These are phyloP conservation scores for Starmerella lactis-condensi DNA, from an alignment of 805 yeast species.

Conservation along the genomic window DNA sequence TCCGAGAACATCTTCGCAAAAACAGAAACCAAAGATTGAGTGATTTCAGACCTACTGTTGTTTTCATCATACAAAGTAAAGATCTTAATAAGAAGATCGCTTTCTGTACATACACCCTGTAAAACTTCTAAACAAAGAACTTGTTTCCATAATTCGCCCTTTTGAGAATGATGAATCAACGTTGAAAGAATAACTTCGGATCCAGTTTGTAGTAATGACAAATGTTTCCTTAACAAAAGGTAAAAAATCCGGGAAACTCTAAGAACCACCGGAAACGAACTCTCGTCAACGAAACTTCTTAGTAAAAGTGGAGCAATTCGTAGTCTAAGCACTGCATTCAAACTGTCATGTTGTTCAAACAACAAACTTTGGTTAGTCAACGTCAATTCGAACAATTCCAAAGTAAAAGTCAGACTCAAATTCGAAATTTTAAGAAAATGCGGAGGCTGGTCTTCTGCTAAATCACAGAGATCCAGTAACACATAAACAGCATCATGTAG, in stretches of 20 bases:
- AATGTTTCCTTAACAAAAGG: conserved; percentile 42
- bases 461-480: conserved; percentile 51
- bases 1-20: conserved; percentile 9
- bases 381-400: conserved; percentile 70
- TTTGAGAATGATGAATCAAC: conserved; percentile 48
- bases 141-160: conserved; percentile 55
- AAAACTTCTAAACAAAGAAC: conserved; percentile 57
- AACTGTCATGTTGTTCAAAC: conserved; percentile 42
- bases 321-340: conserved; percentile 45
- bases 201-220: conserved; percentile 49
- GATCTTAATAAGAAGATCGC: conserved; percentile 32
- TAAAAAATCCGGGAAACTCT: conserved; percentile 57
- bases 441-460: conserved; percentile 43
- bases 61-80: conserved; percentile 43
- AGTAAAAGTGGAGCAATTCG: conserved; percentile 61
- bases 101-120: conserved; percentile 40
- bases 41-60: conserved; percentile 19
- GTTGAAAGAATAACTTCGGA: conserved; percentile 64
- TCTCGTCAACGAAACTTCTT: conserved; percentile 36
- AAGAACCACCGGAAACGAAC: conserved; percentile 49
- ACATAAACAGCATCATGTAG: conserved; percentile 55
- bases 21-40: conserved; percentile 4
- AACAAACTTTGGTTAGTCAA: conserved; percentile 41
- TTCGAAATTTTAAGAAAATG: conserved; percentile 33
- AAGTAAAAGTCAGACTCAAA: conserved; percentile 45